Base-by-base conservation (phyloP, 2,329 filamentous ascomycete genomes). In the Talaromyces sp. region DNA sequence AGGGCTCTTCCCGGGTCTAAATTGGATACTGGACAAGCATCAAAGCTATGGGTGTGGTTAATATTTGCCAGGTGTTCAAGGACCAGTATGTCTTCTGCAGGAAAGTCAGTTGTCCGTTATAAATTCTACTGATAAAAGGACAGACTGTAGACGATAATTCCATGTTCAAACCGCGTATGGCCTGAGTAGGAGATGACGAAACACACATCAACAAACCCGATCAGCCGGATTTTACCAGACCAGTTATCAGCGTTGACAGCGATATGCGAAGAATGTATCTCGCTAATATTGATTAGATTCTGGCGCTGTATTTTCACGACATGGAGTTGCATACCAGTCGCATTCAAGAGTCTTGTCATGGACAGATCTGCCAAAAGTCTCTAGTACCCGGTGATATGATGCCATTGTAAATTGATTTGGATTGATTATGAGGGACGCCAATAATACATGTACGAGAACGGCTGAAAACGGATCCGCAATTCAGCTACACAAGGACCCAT, bases 121-220 rank as follows among this genome's bases (percentile, higher is more conserved):
- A n/a, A 46, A 30, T 8, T 3, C 22, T 22, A 35, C 24, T 6
- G n/a, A 4, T 2, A 16, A 11, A 13, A 7, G 16, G 7, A 22
- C 43, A 5, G 1, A 46, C 43, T 46, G 27, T 46, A 46, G 19
- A 46, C 43, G n/a, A 46, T 46, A 17, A 46, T 46, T 22, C 43
- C 43, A 46, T 46, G 43, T 7, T 46, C 43, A 11, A 46, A 46
- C 10, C 43, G 43, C 4, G 43, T 30, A 30, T 46, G 35, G 3
- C 30, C 43, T n/a, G 43, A 46, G 43, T 46, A 46, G 14, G 43
- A 46, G 3, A 46, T 46, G 30, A 46, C 19, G 30, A 46, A 46
- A 13, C 35, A 46, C 7, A 46, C 43, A 17, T 46, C 43, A 6
- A 46, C 20, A 9, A 46, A 46, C 2, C 43, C 43, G 14, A 46